phyloP scores from a whole-genome alignment of 2,329 filamentous ascomycete species.

The Cladophialophora psammophila region DNA sequence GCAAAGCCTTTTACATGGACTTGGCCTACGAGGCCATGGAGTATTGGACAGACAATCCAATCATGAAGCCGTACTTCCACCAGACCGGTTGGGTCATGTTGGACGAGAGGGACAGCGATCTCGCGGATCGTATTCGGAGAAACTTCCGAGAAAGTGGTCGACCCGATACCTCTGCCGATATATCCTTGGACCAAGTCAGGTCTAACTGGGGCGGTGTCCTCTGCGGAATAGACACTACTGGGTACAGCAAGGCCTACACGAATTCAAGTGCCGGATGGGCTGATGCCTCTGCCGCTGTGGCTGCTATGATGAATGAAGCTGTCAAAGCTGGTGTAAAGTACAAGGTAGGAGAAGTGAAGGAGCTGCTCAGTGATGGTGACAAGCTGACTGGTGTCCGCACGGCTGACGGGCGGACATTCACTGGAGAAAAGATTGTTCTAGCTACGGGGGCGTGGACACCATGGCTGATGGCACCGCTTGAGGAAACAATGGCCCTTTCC shows the following conservation, averaged over 20 bases:
- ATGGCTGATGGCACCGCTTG: conserved; percentile 59
- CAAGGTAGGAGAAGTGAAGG: conserved; percentile 52
- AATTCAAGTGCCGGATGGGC: conserved; percentile 63
- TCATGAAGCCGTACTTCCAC: conserved; percentile 65
- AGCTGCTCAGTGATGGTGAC: conserved; percentile 50
- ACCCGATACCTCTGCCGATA: conserved; percentile 49
- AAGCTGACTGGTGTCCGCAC: conserved; percentile 57
- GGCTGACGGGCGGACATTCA: conserved; percentile 55
- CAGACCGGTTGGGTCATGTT: conserved; percentile 67
- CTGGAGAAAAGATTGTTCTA: conserved; percentile 62
- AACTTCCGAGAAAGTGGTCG: conserved; percentile 61
- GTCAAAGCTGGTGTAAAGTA: conserved; percentile 56
- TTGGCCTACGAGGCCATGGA: conserved; percentile 72
- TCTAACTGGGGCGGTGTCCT: conserved; percentile 53
- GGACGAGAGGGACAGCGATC: conserved; percentile 56
- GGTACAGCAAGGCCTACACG: conserved; percentile 54
- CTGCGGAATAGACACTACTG: conserved; percentile 47
- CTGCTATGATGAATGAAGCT: conserved; percentile 54
- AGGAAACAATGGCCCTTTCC: conserved; percentile 54
- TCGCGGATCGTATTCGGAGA: conserved; percentile 60
- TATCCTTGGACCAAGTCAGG: conserved; percentile 53
- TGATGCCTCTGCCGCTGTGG: conserved; percentile 58
- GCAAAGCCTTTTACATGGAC: conserved; percentile 67
- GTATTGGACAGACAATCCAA: conserved; percentile 64
- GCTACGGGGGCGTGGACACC: conserved; percentile 66